Conservation (phyloP, 768 basidiomycete genomes). For the Dictyophora rubrovolvata region DNA sequence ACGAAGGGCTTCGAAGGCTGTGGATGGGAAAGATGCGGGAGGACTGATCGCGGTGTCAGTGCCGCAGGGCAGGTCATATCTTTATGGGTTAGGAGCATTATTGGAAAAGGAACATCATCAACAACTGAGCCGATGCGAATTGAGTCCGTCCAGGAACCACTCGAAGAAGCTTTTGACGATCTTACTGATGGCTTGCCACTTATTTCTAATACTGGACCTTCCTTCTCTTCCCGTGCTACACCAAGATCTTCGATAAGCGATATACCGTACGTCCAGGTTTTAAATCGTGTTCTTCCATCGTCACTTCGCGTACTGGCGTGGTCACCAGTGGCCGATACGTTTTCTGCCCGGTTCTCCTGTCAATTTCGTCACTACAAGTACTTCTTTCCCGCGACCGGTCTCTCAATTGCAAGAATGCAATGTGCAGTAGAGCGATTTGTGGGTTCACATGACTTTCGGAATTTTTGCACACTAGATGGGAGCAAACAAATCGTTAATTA, state of each 20-base stretch:
- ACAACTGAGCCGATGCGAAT: neutral
- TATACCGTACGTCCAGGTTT: constrained; percentile 63
- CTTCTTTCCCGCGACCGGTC: constrained; percentile 63
- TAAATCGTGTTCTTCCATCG: constrained; percentile 82
- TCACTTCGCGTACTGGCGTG: constrained; percentile 89
- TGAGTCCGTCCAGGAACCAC: neutral
- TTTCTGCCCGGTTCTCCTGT: constrained; percentile 88
- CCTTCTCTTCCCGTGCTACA: constrained; percentile 14
- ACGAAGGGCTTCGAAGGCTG: constrained; percentile 73
- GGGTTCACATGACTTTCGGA: constrained; percentile 92
- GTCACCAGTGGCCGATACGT: constrained; percentile 72
- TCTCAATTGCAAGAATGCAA: constrained; percentile 70
- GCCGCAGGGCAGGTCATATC: constrained; percentile 90
- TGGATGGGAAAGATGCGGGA: constrained; percentile 83
- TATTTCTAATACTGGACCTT: constrained; percentile 17
- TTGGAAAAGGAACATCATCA: constrained; percentile 18
- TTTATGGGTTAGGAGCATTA: constrained; percentile 76
- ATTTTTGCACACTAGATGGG: constrained; percentile 88
- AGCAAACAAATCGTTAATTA: constrained; percentile 85
- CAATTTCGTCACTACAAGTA: constrained; percentile 92
- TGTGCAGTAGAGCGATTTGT: constrained; percentile 60
- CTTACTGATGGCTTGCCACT: constrained; percentile 3
- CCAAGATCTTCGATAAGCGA: constrained; percentile 28
- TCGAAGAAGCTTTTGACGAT: constrained; percentile 6
- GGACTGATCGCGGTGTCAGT: constrained; percentile 94